Base-by-base conservation (phyloP, 495 filamentous ascomycete genomes). In the Talaromyces proteolyticus region DNA sequence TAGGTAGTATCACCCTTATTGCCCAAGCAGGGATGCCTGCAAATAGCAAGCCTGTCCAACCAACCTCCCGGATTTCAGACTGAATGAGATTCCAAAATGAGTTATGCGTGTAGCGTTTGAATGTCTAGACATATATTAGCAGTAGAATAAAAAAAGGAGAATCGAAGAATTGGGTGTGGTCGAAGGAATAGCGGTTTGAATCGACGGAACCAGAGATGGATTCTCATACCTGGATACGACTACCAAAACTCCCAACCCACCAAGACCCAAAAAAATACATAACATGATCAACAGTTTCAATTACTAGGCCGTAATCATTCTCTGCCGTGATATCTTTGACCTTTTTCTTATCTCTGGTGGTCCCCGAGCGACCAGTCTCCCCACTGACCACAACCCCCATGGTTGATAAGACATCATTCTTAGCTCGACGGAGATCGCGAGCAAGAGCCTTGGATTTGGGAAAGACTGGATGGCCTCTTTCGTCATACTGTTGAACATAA, bases 401-500 rank as follows among this genome's bases (percentile, higher is more conserved):
- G 2, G 74, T 78, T 11, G 75, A 72, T n/a, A 78, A 66, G 8
- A 81, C 73, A 54, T 80, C 77, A 67, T 81, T 81, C 50, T 79
- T 76, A 0, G 77, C 77, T 61, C 72, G 69, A 48, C 72, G 62
- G 4, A 77, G 67, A 16, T 66, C 66, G 34, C 71, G 62, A 4
- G 66, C 74, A 20, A 74, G 53, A 19, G 53, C 44, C 43, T 66
- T 73, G 0, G 75, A 78, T 41, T 76, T 74, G 0, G 74, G 74
- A 56, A 88, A 89, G 34, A 81, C 65, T 6, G 86, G 82, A 47
- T 84, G 80, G 12, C 86, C 87, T 47, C 79, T 74, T n/a, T 77
- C 74, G 64, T 89, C 85, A 62, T 87, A 89, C 40, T 79, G 68
- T 66, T 89, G 86, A 23, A 65, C 72, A 54, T 75, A 77, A 34